Conservation (phyloP, 257 asterid genomes). For the Ocimum tenuiflorum region DNA sequence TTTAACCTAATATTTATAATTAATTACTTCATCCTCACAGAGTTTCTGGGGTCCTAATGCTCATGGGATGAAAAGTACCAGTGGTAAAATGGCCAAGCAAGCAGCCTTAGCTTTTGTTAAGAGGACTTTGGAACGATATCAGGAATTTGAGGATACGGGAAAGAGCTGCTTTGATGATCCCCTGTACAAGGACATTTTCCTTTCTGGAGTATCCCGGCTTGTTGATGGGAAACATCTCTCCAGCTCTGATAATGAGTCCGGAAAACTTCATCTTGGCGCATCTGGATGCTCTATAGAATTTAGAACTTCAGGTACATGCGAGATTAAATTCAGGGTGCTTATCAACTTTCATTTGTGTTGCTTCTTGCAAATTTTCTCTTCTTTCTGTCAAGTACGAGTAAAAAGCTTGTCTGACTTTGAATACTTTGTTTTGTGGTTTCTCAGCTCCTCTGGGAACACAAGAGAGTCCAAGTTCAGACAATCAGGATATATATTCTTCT, state of each 20-base stretch:
- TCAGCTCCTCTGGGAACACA: slow-evolving; percentile 58
- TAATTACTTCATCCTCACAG: slow-evolving; percentile 28
- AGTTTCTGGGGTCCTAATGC: slow-evolving; percentile 70
- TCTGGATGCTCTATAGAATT: slow-evolving; percentile 50
- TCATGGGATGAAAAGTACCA: slow-evolving; percentile 78
- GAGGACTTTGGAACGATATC: slow-evolving; percentile 60
- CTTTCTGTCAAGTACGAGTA: not conserved
- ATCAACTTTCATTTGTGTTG: slow-evolving; percentile 5
- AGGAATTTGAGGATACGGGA: slow-evolving; percentile 58
- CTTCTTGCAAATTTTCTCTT: not conserved
- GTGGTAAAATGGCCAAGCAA: slow-evolving; percentile 78
- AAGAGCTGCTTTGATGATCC: slow-evolving; percentile 81
- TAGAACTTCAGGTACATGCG: slow-evolving; percentile 59
- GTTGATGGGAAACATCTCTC: slow-evolving; percentile 40
- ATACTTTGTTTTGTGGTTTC: slow-evolving; percentile 13
- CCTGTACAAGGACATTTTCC: slow-evolving; percentile 54
- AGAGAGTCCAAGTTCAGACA: slow-evolving; percentile 59
- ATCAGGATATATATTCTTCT: slow-evolving; percentile 46
- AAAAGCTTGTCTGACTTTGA: not conserved
- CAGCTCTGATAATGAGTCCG: slow-evolving; percentile 45
- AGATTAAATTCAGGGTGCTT: slow-evolving; percentile 10
- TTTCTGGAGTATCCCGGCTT: slow-evolving; percentile 52
- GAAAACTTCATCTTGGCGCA: slow-evolving; percentile 38
- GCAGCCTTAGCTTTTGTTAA: slow-evolving; percentile 78
- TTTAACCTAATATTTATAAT: not conserved